These are phyloP conservation scores for Skeletonema tropicum DNA, from an alignment of 108 stramenopile genomes.

Conservation along the genomic window DNA sequence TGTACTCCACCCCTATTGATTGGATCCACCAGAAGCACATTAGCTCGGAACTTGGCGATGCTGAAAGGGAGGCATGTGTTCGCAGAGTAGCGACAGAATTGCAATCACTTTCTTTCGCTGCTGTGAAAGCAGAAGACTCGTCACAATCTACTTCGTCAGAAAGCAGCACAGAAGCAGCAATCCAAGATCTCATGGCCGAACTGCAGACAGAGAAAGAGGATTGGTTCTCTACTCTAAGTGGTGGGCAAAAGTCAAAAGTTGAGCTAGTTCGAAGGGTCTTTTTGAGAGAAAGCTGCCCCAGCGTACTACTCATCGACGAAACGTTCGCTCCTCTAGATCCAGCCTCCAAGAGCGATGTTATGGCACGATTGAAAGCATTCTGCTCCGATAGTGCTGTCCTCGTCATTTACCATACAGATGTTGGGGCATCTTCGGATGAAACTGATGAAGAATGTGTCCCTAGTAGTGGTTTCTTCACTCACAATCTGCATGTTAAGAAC, in stretches of 20 bases:
- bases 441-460: conserved; percentile 69
- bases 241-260: conserved; percentile 89
- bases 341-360: conserved; percentile 75
- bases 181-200: conserved; percentile 59
- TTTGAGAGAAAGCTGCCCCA: conserved; percentile 70
- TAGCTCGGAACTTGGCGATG: conserved; percentile 37
- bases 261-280: conserved; percentile 86
- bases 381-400: conserved; percentile 78
- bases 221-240: conserved; percentile 86
- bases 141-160: conserved; percentile 30
- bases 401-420: conserved; percentile 93
- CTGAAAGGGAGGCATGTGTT: conserved; percentile 39
- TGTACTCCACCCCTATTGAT: conserved; percentile 83
- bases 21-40: conserved; percentile 81
- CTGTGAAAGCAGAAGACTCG: conserved; percentile 31
- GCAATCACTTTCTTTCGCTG: conserved; percentile 72
- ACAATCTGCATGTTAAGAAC: conserved; percentile 84
- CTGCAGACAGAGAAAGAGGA: conserved; percentile 83
- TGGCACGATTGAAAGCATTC: conserved; percentile 81
- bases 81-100: conserved; percentile 63
- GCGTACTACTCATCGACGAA: conserved; percentile 81
- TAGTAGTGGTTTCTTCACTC: conserved; percentile 84
- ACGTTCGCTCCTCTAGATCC: conserved; percentile 91
- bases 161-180: conserved; percentile 14
- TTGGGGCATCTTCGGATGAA: conserved; percentile 41